Percentiles rank a stretch among this genome's conserved stretches.
These are phyloP conservation scores for Monosporozyma servazzii DNA, from an alignment of 805 yeast genomes.

Conservation along the genomic window DNA sequence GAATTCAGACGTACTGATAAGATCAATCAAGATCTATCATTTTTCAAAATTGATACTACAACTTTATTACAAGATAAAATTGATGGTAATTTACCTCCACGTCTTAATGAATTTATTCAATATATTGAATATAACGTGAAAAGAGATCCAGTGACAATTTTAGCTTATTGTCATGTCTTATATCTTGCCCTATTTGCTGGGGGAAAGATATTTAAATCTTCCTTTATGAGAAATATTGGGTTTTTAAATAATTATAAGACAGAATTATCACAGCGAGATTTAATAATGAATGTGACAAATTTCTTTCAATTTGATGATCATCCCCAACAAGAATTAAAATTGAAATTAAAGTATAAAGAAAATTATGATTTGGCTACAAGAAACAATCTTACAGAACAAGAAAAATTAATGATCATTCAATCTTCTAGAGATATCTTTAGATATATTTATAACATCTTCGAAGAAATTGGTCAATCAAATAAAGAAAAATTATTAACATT, in stretches of 20 bases:
- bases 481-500: slow-evolving; percentile 45
- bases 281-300: slow-evolving; percentile 52
- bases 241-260: slow-evolving; percentile 57
- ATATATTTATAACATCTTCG: slow-evolving; percentile 50
- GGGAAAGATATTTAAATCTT: slow-evolving; percentile 63
- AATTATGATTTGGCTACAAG: slow-evolving; percentile 74
- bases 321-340: slow-evolving; percentile 51
- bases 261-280: not conserved
- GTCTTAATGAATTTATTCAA: slow-evolving; percentile 52
- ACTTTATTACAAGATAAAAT: slow-evolving; percentile 3
- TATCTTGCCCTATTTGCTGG: slow-evolving; percentile 84
- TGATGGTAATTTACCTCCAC: slow-evolving; percentile 31
- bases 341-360: slow-evolving; percentile 59
- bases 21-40: slow-evolving; percentile 53
- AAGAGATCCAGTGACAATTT: slow-evolving; percentile 58
- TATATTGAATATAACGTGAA: slow-evolving; percentile 47
- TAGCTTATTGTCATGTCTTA: slow-evolving; percentile 80
- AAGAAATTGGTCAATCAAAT: slow-evolving; percentile 62
- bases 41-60: slow-evolving; percentile 35
- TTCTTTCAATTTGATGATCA: slow-evolving; percentile 39
- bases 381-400: slow-evolving; percentile 55
- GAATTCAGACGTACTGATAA: slow-evolving; percentile 54
- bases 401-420: slow-evolving; percentile 59
- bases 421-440: slow-evolving; percentile 59
- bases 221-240: slow-evolving; percentile 55